Evolutionary conservation across 768 basidiomycete genomes (phyloP).

Genomic region (Mycena sanguinolenta): DNA sequence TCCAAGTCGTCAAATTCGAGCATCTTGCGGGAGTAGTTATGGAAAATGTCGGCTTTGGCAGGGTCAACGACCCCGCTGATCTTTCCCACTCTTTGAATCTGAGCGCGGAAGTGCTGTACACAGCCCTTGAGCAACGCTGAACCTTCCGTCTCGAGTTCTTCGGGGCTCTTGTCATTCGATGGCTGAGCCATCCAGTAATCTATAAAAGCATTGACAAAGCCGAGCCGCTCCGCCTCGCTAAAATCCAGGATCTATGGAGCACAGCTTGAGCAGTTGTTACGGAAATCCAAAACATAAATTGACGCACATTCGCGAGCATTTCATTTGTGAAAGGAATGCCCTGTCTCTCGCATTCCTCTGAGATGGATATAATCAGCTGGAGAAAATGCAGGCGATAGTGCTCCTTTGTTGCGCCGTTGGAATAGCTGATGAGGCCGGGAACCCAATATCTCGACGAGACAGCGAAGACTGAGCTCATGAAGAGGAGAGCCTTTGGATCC

Average conservation of each 20-base stretch:
- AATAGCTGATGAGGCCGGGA: constrained; percentile 4
- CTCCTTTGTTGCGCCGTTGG: not conserved
- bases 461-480: not conserved
- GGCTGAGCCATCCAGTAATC: constrained; percentile 1
- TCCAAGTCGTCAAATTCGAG: not conserved
- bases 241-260: constrained; percentile 13
- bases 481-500: not conserved
- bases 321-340: not conserved
- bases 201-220: constrained; percentile 6
- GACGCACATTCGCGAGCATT: constrained; percentile 1
- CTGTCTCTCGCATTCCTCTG: not conserved
- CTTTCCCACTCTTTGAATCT: constrained; percentile 3
- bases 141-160: not conserved
- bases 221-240: constrained; percentile 15
- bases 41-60: constrained; percentile 2
- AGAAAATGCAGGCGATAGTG: constrained; percentile 4
- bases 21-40: not conserved
- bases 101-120: constrained; percentile 11
- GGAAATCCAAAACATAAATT: too few relatives aligned
- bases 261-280: too few relatives aligned
- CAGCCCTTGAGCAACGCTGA: constrained; percentile 11
- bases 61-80: constrained; percentile 7
- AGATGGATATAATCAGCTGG: not conserved
- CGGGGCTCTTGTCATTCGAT: not conserved
- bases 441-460: not conserved